Percentiles rank a stretch among this genome's conserved stretches.
Evolutionary conservation across 345 rosid genomes (phyloP).

Genomic region (Gossypium longicalyx): DNA sequence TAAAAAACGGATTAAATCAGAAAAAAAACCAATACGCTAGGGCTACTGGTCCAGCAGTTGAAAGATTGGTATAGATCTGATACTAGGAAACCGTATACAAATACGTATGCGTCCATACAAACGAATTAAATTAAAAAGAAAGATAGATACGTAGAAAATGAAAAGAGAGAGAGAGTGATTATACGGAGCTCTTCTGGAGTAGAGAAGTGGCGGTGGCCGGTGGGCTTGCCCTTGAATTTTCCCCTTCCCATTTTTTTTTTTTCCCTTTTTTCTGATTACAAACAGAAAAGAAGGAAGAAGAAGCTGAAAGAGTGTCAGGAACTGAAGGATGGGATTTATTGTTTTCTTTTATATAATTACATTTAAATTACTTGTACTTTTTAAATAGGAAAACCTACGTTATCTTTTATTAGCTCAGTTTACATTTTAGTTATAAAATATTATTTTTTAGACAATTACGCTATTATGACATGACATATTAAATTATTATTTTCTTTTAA

Average conservation of each 20-base stretch:
- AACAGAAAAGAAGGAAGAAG: neutral
- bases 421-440: too few relatives aligned
- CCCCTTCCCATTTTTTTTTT: conserved; percentile 51
- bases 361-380: too few relatives aligned
- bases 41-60: neutral
- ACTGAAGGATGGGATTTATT: neutral
- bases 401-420: accelerated
- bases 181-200: conserved; percentile 63
- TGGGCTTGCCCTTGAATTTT: conserved; percentile 75
- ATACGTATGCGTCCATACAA: neutral
- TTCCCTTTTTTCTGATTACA: neutral
- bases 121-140: neutral
- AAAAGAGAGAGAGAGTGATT: neutral
- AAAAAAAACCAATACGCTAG: neutral
- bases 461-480: too few relatives aligned
- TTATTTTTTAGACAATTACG: accelerated
- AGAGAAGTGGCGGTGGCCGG: conserved; percentile 74
- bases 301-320: neutral
- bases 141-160: neutral
- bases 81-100: neutral
- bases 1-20: neutral
- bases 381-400: too few relatives aligned
- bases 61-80: conserved; percentile 4
- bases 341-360: neutral
- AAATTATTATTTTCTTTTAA: too few relatives aligned